A percentile compares a stretch with the other conserved stretches of the same genome.
phyloP scores from a whole-genome alignment of 2,329 filamentous ascomycete genomes.

The Diaporthe ilicicola region DNA sequence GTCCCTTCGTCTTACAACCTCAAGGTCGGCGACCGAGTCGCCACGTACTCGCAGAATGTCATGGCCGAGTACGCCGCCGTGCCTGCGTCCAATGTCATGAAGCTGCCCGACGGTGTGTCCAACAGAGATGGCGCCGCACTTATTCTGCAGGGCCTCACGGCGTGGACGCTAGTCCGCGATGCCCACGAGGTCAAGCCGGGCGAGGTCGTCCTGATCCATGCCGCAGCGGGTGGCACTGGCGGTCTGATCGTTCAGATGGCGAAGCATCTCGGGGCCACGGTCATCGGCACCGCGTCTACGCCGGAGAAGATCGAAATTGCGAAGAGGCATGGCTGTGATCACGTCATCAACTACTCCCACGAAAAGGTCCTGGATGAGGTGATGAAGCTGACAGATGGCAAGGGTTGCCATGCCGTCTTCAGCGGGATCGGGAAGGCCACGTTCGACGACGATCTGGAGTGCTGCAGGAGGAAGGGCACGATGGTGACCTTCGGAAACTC shows the following conservation, averaged over 20 bases:
- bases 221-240: constrained; percentile 85
- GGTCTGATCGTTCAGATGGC: constrained; percentile 80
- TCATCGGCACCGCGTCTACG: constrained; percentile 82
- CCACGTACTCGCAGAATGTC: constrained; percentile 63
- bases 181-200: constrained; percentile 48
- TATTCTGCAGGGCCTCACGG: constrained; percentile 83
- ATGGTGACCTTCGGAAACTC: constrained; percentile 75
- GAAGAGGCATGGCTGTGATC: constrained; percentile 74
- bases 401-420: constrained; percentile 80
- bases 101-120: constrained; percentile 69
- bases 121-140: constrained; percentile 73
- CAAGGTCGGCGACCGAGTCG: constrained; percentile 74
- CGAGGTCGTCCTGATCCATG: constrained; percentile 77
- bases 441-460: constrained; percentile 52
- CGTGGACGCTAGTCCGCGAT: constrained; percentile 80
- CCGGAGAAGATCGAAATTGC: constrained; percentile 78
- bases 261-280: constrained; percentile 75
- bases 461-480: constrained; percentile 60
- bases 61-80: constrained; percentile 67
- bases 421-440: constrained; percentile 87
- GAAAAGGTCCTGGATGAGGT: constrained; percentile 68
- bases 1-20: constrained; percentile 64
- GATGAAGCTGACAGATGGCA: constrained; percentile 72
- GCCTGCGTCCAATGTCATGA: constrained; percentile 62
- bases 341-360: constrained; percentile 74